Conservation (phyloP, 441 rosid genomes). For the Populus hybrid region DNA sequence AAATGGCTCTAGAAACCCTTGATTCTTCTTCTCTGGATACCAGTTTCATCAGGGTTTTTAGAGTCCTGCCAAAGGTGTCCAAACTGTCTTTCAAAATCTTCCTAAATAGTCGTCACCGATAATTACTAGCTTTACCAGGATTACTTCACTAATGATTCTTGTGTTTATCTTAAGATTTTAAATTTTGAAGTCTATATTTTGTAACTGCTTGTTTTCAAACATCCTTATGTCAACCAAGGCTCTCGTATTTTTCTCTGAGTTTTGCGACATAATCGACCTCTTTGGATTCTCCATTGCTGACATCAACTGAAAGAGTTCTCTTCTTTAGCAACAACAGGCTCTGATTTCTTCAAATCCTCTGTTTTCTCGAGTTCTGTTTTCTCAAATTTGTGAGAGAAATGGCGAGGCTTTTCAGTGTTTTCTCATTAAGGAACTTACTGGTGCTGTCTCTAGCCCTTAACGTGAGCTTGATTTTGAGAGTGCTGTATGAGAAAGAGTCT, state of each 20-base stretch:
- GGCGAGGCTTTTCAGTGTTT: constrained; percentile 35
- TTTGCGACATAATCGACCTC: not conserved
- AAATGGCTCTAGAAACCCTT: constrained; percentile 3
- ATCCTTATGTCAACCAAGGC: not conserved
- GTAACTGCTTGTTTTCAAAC: not conserved
- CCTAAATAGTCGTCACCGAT: not conserved
- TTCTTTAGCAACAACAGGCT: not conserved
- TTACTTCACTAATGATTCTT: not conserved
- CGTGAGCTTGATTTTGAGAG: constrained; percentile 48
- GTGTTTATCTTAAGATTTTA: not conserved
- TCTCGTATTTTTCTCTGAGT: not conserved
- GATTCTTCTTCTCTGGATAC: not conserved
- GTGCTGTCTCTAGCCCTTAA: constrained; percentile 69
- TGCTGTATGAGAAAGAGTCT: constrained; percentile 24
- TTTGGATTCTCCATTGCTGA: not conserved
- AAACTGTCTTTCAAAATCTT: not conserved
- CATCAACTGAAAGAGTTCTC: not conserved
- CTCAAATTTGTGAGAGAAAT: constrained; percentile 23
- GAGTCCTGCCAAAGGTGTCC: not conserved
- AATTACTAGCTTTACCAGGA: not conserved
- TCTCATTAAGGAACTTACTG: constrained; percentile 55
- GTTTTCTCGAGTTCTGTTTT: not conserved
- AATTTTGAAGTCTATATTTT: not conserved
- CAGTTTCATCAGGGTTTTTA: constrained; percentile 9
- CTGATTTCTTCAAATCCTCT: not conserved